Evolutionary conservation across 2,329 filamentous ascomycete genomes (phyloP).

Genomic region (Neofusicoccum umdonicola): DNA sequence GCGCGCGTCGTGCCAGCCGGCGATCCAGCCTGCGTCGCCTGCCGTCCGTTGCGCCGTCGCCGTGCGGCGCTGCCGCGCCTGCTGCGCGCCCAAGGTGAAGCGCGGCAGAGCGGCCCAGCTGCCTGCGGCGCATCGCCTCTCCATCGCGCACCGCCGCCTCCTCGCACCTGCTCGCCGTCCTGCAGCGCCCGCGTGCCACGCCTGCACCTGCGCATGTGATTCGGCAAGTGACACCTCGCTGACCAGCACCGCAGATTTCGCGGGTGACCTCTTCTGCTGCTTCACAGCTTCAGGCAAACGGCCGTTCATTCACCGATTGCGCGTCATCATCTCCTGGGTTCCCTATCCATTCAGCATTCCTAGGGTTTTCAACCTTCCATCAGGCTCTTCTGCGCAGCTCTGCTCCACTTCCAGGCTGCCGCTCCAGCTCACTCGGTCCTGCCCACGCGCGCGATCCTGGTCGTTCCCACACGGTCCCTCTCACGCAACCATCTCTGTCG

Average conservation of each 20-base stretch:
- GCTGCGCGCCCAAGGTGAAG: neutral
- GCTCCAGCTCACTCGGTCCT: slow-evolving; percentile 19
- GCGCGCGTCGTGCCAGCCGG: neutral
- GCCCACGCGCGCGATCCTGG: slow-evolving; percentile 24
- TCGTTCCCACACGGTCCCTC: slow-evolving; percentile 6
- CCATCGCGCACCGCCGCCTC: slow-evolving; percentile 1
- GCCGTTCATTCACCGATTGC: slow-evolving; percentile 33
- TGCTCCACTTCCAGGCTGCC: slow-evolving; percentile 21
- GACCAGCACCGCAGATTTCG: slow-evolving; percentile 29
- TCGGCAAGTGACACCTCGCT: slow-evolving; percentile 25
- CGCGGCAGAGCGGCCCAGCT: neutral
- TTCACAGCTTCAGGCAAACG: slow-evolving; percentile 27
- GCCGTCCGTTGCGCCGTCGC: neutral
- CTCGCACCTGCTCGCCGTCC: neutral
- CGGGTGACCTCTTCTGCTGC: slow-evolving; percentile 26
- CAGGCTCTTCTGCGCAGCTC: slow-evolving; percentile 25
- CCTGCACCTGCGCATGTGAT: slow-evolving; percentile 31
- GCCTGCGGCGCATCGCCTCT: slow-evolving; percentile 6
- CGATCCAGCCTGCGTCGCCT: neutral
- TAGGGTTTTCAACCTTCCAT: slow-evolving; percentile 12
- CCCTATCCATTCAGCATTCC: slow-evolving; percentile 22
- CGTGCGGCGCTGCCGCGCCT: neutral
- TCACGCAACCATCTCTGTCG: neutral
- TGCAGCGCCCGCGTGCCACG: slow-evolving; percentile 27
- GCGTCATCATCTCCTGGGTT: slow-evolving; percentile 29